Conservation (phyloP, 1,284 basidiomycete species). For the Trametes sp. region DNA sequence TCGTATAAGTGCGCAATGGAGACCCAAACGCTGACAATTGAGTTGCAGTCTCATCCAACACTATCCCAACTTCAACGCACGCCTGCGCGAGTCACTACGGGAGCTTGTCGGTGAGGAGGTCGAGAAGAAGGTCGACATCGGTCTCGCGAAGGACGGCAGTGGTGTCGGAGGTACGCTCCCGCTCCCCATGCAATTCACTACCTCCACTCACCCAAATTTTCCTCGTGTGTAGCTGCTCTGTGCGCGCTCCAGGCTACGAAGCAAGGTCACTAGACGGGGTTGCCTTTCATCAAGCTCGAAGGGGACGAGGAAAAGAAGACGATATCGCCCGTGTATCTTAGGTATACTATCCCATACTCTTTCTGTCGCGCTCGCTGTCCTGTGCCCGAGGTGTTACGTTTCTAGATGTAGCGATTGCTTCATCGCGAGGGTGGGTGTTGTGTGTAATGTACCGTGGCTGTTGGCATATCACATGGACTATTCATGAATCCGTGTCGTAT, state of each 20-base stretch:
- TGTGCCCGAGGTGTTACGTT: background rate
- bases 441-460: background rate
- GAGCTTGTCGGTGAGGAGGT: conserved; percentile 81
- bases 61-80: conserved; percentile 86
- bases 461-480: conserved; percentile 2
- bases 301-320: conserved; percentile 15
- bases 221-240: conserved; percentile 64
- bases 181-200: background rate
- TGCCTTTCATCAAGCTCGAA: background rate
- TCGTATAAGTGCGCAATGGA: background rate
- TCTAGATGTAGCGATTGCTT: background rate
- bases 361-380: background rate
- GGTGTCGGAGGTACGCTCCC: conserved; percentile 87
- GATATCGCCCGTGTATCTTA: conserved; percentile 28
- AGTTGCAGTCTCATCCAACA: conserved; percentile 82
- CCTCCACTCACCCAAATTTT: background rate
- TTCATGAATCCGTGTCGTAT: background rate
- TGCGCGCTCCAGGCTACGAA: conserved; percentile 77
- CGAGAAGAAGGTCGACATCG: conserved; percentile 84
- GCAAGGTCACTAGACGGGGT: conserved; percentile 42
- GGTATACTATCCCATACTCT: conserved; percentile 26
- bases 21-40: conserved; percentile 5
- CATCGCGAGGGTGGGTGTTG: background rate
- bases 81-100: conserved; percentile 78
- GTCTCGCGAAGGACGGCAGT: conserved; percentile 95